A percentile compares a stretch with the other conserved stretches of the same genome.
Conservation (phyloP, 495 filamentous ascomycete species). For the Rhypophila decipiens region DNA sequence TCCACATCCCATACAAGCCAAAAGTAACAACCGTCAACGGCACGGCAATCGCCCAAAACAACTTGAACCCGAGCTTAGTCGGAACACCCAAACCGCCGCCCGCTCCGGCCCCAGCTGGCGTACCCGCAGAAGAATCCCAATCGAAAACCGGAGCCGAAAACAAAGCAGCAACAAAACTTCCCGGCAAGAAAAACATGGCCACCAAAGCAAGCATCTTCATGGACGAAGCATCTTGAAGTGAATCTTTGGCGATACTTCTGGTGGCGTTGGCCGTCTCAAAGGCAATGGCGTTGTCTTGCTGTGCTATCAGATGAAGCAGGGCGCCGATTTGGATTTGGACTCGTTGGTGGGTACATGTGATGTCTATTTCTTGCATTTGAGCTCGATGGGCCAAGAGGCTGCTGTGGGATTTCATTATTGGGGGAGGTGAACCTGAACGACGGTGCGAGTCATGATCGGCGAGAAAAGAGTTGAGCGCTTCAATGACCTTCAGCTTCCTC, state of each 20-base stretch:
- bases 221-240: slow-evolving; percentile 38
- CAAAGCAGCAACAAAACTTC: slow-evolving; percentile 40
- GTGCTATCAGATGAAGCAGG: slow-evolving; percentile 25
- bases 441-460: background rate
- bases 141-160: slow-evolving; percentile 22
- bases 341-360: slow-evolving; percentile 22
- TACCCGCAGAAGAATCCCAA: slow-evolving; percentile 9
- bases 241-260: slow-evolving; percentile 32
- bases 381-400: slow-evolving; percentile 14
- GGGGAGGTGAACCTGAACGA: background rate
- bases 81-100: slow-evolving; percentile 6
- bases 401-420: background rate
- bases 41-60: slow-evolving; percentile 24
- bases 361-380: slow-evolving; percentile 22
- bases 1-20: slow-evolving; percentile 20
- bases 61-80: slow-evolving; percentile 18
- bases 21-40: slow-evolving; percentile 20
- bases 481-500: slow-evolving; percentile 20
- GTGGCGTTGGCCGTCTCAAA: slow-evolving; percentile 22
- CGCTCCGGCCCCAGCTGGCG: background rate
- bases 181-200: slow-evolving; percentile 50
- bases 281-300: slow-evolving; percentile 25
- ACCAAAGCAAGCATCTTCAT: slow-evolving; percentile 50
- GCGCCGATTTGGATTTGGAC: slow-evolving; percentile 26
- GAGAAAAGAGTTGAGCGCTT: slow-evolving; percentile 18